Evolutionary conservation across 2,329 filamentous ascomycete species (phyloP).

Genomic region (Cryphonectria carpinicola): DNA sequence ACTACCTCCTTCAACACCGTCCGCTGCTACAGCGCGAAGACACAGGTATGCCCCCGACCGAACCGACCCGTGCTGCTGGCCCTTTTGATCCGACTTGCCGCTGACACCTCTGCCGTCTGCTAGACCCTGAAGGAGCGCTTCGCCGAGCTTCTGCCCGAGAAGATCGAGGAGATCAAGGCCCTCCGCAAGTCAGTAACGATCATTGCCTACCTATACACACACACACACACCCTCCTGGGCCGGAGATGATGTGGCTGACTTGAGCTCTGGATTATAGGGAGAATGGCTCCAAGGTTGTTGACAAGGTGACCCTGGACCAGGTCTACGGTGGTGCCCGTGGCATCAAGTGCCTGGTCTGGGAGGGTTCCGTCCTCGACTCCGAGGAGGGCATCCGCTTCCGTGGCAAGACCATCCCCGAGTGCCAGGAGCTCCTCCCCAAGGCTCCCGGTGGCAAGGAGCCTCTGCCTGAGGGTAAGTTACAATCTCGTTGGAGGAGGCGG

Average conservation of each 20-base stretch:
- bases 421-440: constrained; percentile 96
- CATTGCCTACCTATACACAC: constrained; percentile 18
- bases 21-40: constrained; percentile 92
- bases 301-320: constrained; percentile 98
- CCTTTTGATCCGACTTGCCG: constrained; percentile 27
- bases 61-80: neutral
- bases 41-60: constrained; percentile 65
- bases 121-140: constrained; percentile 98
- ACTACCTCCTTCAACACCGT: constrained; percentile 77
- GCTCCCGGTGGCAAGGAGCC: constrained; percentile 96
- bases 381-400: constrained; percentile 99
- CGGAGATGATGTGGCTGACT: constrained; percentile 34
- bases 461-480: constrained; percentile 78
- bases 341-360: constrained; percentile 98
- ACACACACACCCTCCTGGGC: constrained; percentile 3
- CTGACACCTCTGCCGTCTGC: constrained; percentile 30
- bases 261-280: constrained; percentile 60
- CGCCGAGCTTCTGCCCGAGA: constrained; percentile 90
- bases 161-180: constrained; percentile 98
- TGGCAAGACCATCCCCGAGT: constrained; percentile 98
- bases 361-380: constrained; percentile 95
- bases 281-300: constrained; percentile 91
- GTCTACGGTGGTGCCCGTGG: constrained; percentile 99
- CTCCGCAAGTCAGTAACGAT: constrained; percentile 78
- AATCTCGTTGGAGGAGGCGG: constrained; percentile 6